Conservation (phyloP, 1,139 yeast genomes). For the Kurtzmaniella quercitrusa region DNA sequence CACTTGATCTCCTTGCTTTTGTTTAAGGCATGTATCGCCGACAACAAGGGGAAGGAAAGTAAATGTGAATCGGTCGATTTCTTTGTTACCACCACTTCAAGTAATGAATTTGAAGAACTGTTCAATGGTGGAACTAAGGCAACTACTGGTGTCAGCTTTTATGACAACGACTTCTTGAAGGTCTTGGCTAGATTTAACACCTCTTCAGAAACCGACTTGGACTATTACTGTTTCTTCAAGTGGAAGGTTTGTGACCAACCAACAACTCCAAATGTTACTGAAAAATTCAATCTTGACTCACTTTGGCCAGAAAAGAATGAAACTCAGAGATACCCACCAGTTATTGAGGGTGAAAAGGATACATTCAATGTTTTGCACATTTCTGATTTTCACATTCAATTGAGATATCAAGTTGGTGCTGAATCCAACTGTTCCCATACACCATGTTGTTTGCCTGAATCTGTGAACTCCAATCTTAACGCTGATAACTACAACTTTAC, state of each 20-base stretch:
- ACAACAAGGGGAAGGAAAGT: constrained; percentile 26
- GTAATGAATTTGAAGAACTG: constrained; percentile 17
- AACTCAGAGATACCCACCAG: constrained; percentile 22
- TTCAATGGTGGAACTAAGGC: constrained; percentile 10
- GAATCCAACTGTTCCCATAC: constrained; percentile 56
- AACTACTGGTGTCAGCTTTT: constrained; percentile 28
- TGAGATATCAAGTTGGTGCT: constrained; percentile 52
- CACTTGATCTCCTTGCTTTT: constrained; percentile 35
- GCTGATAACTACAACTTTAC: constrained; percentile 32
- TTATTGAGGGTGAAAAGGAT: constrained; percentile 18
- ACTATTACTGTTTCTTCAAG: constrained; percentile 32
- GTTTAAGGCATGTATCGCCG: constrained; percentile 32
- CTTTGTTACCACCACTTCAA: constrained; percentile 33
- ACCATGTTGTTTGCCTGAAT: constrained; percentile 48
- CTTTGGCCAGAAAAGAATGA: constrained; percentile 33
- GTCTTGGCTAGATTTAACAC: constrained; percentile 32
- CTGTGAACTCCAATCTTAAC: constrained; percentile 28
- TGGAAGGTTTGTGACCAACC: constrained; percentile 26
- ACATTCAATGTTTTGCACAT: constrained; percentile 61
- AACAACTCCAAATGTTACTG: constrained; percentile 24
- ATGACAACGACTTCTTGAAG: constrained; percentile 38
- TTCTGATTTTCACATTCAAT: constrained; percentile 61
- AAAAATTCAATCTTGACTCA: constrained; percentile 20
- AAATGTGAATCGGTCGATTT: constrained; percentile 36
- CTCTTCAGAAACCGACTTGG: constrained; percentile 34